Base-by-base conservation (phyloP, 352 stramenopile species). In the Globisporangium uncinulatum region DNA sequence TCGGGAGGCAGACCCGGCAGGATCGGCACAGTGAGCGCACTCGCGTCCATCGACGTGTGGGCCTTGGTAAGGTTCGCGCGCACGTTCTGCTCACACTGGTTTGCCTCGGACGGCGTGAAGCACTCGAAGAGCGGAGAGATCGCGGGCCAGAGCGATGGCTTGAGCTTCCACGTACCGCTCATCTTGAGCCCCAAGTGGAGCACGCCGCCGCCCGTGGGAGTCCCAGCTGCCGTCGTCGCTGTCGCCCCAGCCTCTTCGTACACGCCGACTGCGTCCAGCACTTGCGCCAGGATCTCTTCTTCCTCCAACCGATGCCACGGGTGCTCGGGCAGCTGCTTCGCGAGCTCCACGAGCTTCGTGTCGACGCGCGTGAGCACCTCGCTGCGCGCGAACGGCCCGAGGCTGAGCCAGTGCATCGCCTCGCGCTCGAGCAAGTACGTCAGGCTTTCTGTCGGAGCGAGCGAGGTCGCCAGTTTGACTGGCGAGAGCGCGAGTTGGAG, bases 31-130 rank as follows among this genome's bases (percentile, higher is more conserved):
- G 66, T 55, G 37, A 65, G 49, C 29, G 29, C 3, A 32, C 31
- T 54, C 44, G 24, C 10, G 44, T 48, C 47, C 7, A 42, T 24
- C 6, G 52, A 42, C 24, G 19, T 20, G 15, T 20, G 39, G 37
- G 42, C 50, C n/a, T 54, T 43, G 34, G 24, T 64, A 70, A 47
- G 29, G 20, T 43, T 71, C 20, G 31, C 73, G 63, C 69, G 75
- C 7, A 87, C 61, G 45, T 93, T 91, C 54, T 91, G 80, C 41
- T 93, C 83, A 32, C 74, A 87, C 34, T 83, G 66, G 47, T 93
- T 80, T 2, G 77, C 65, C 51, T 93, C 83, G 0, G 77, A 83
- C 1, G 79, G 79, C 20, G 77, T 89, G 54, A 90, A 93, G 45
- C 73, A 85, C 61, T 93, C 83, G 57, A 90, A 93, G 10, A 83